phyloP scores from a whole-genome alignment of 371 early-diverging fungal species.

The Nematocida sp. region DNA sequence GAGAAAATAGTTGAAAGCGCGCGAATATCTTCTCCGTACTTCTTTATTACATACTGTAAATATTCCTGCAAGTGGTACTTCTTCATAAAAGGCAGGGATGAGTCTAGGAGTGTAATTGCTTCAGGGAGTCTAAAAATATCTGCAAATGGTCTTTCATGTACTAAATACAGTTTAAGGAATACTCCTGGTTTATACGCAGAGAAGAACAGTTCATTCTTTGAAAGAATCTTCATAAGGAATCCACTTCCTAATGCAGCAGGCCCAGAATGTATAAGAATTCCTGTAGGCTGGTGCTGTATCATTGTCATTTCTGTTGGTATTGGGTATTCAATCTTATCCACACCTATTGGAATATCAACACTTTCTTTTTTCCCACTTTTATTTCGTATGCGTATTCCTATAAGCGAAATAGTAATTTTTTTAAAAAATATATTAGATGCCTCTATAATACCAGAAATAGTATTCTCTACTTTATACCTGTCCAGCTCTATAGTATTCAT shows the following conservation, averaged over 20 bases:
- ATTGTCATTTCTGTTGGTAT: constrained; percentile 25
- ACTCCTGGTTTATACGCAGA: not conserved
- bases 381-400: constrained; percentile 32
- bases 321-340: not conserved
- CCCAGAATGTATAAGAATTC: not conserved
- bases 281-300: not conserved
- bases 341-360: constrained; percentile 7
- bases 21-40: constrained; percentile 5
- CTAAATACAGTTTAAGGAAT: not conserved
- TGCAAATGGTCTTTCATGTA: not conserved
- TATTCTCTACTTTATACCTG: not conserved
- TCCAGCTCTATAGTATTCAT: not conserved
- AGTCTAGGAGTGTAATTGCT: constrained; percentile 18
- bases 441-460: not conserved
- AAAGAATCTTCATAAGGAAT: constrained; percentile 21
- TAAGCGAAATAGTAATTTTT: not conserved
- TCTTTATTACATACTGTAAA: not conserved
- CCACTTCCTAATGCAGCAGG: not conserved
- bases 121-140: not conserved
- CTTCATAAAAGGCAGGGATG: constrained; percentile 12
- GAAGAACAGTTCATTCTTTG: not conserved
- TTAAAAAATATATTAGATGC: constrained; percentile 21
- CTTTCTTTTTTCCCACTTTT: constrained; percentile 40
- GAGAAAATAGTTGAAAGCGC: not conserved
- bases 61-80: constrained; percentile 2